Evolutionary conservation across 768 basidiomycete genomes (phyloP).

Genomic region (Cystofilobasidium capitatum): DNA sequence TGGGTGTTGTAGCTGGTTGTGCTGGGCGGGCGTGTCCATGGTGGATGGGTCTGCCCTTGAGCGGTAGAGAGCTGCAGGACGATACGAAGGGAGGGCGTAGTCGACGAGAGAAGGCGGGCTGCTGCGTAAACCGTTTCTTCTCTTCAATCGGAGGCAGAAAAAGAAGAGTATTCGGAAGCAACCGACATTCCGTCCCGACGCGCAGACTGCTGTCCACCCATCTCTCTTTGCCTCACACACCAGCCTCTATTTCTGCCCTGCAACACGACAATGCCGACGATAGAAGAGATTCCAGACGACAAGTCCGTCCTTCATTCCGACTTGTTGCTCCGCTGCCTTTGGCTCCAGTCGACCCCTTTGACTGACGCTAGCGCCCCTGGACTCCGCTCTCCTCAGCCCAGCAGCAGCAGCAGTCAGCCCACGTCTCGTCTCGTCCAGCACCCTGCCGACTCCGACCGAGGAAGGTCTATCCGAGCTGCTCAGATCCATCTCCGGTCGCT

Average conservation of each 20-base stretch:
- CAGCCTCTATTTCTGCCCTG: neutral
- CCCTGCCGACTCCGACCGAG: neutral
- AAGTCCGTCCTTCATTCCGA: neutral
- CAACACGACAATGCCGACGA: neutral
- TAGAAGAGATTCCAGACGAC: constrained; percentile 19
- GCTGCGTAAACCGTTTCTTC: too few species aligned
- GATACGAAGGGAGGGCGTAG: neutral
- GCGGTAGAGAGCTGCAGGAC: neutral
- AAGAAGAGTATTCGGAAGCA: too few species aligned
- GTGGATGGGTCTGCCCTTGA: neutral
- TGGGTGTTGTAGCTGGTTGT: neutral
- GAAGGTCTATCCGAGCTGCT: constrained; percentile 4
- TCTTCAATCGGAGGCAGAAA: too few species aligned
- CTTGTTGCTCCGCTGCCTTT: neutral
- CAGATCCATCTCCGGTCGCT: neutral
- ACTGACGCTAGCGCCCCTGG: too few species aligned
- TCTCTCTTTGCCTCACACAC: neutral
- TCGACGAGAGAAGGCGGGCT: neutral
- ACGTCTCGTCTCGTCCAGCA: neutral
- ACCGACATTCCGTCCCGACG: too few species aligned
- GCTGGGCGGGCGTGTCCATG: neutral
- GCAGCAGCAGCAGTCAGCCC: neutral
- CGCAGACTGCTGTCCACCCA: neutral
- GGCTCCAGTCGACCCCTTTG: neutral
- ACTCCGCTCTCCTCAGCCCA: too few species aligned